phyloP scores from a whole-genome alignment of 2,329 filamentous ascomycete species.

The Fonsecaea nubica region DNA sequence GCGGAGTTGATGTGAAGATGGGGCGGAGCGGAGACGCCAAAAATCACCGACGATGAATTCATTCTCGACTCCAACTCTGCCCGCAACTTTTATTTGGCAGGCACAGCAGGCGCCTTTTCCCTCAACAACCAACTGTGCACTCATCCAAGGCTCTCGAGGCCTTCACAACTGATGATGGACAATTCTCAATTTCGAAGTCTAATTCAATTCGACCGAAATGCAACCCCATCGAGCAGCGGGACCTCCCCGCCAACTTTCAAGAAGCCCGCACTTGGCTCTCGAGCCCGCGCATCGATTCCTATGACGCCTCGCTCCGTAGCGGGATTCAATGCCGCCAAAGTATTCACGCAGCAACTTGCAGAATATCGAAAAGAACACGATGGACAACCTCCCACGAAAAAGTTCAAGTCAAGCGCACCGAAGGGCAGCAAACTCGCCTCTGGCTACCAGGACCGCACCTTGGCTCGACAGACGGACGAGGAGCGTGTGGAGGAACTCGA shows the following conservation, averaged over 20 bases:
- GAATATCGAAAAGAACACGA: conserved; percentile 66
- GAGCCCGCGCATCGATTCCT: conserved; percentile 79
- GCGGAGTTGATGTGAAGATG: neutral
- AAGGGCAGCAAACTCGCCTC: conserved; percentile 80
- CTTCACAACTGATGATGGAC: conserved; percentile 69
- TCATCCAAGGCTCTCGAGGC: neutral
- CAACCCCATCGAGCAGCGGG: conserved; percentile 37
- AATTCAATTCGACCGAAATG: conserved; percentile 53
- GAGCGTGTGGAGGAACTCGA: conserved; percentile 58
- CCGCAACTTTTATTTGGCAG: neutral
- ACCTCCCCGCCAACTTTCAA: conserved; percentile 56
- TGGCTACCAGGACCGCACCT: conserved; percentile 85
- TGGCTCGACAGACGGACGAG: conserved; percentile 63
- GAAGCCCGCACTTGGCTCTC: conserved; percentile 71
- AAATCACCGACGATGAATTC: conserved; percentile 1
- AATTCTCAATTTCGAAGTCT: conserved; percentile 93
- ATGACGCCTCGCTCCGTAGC: conserved; percentile 80
- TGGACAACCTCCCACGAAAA: conserved; percentile 68
- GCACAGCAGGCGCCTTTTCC: neutral
- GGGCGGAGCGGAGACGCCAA: neutral
- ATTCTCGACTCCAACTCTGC: conserved; percentile 4
- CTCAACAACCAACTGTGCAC: neutral
- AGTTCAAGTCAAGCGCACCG: conserved; percentile 76
- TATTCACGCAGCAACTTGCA: conserved; percentile 84
- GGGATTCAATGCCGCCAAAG: conserved; percentile 63